Evolutionary conservation across 495 filamentous ascomycete genomes (phyloP), one percentile per base, ranked within the genome.

Genomic region (Hypoxylon rickii): DNA sequence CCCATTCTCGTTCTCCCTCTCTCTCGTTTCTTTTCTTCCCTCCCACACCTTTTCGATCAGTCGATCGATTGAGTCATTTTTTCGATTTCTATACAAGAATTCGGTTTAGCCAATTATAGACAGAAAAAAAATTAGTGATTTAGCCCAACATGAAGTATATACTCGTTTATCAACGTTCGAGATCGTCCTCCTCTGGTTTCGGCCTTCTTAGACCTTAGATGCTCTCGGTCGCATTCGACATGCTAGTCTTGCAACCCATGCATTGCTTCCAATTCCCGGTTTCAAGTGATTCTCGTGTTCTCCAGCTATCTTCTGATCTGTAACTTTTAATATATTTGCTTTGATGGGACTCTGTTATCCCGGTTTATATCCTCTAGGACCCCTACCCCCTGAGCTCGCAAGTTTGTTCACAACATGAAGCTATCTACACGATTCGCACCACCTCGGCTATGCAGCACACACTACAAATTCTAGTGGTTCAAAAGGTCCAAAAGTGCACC

Each of bases 391-490:
- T 10, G 18, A 38, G 31, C 42, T 52, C 42, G 45, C 52, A 54
- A 51, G 43, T 34, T 12, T 15, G 18, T 31, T 16, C 47, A 47
- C 40, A 26, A 50, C 49, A 55, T 73, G 73, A 76, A 73, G 74
- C 73, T 70, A 77, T 77, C 71, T 65, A 57, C 74, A 70, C 33
- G 49, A 41, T 49, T 49, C 58, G 48, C 47, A 46, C 39, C 31
- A 52, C 56, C 42, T 49, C 61, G 34, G 44, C 38, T 26, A 8
- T 40, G 15, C 42, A 50, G 26, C 52, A 31, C 39, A 51, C 38
- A 19, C 15, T 17, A 32, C 8, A 34, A 39, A 3, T 45, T 20
- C 16, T 7, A 2, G 32, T 24, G 1, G 39, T 48, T 20, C 22
- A 19, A 32, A 12, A 41, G n/a, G n/a, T 11, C 10, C 0, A 12